Percentiles rank a stretch among this genome's conserved stretches.
Evolutionary conservation across 176 grass and related monocot species (phyloP).

Genomic region (Musa beccarii): DNA sequence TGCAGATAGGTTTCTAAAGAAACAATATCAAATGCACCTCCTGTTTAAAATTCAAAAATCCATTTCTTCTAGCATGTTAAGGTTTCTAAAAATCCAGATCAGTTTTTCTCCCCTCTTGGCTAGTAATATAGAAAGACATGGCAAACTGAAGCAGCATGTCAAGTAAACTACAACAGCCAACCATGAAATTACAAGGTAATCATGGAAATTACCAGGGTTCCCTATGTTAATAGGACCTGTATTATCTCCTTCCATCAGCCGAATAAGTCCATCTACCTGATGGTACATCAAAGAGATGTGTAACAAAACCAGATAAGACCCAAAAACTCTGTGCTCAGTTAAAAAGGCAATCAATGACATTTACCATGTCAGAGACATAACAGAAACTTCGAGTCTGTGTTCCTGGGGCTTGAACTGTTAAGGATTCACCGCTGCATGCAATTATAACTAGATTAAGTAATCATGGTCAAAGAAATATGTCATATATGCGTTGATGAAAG

Average conservation of each 20-base stretch:
- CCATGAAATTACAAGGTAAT: background rate
- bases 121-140: background rate
- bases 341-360: background rate
- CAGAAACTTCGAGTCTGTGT: slow-evolving; percentile 99
- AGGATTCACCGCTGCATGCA: slow-evolving; percentile 55
- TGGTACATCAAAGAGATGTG: slow-evolving; percentile 11
- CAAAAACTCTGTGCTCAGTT: background rate
- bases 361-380: slow-evolving; percentile 93
- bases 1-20: too few species aligned
- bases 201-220: slow-evolving; percentile 64
- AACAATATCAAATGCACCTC: too few species aligned
- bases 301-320: background rate
- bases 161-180: background rate
- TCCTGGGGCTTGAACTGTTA: slow-evolving; percentile 94
- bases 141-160: background rate
- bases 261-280: slow-evolving; percentile 98
- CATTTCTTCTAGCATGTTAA: too few species aligned
- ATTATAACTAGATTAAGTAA: slow-evolving; percentile 1
- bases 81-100: too few species aligned
- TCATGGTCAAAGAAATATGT: background rate
- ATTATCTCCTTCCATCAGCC: slow-evolving; percentile 92
- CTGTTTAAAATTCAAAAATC: too few species aligned
- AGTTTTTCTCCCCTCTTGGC: too few species aligned
- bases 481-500: background rate
- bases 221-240: slow-evolving; percentile 94